Conservation (phyloP, 176 grass and related monocot species). For the Hordeum vulgare region MorexV3_pseudomolecules_assembly NC_058519.1:427334229-427334728, state of each 20-base stretch:
- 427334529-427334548: background rate
- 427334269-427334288: too few relatives aligned
- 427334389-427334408: background rate
- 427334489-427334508: background rate
- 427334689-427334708: background rate
- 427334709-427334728: background rate
- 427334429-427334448: conserved; percentile 4
- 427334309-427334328: too few relatives aligned
- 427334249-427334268: too few relatives aligned
- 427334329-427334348: too few relatives aligned
- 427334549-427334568: background rate
- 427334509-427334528: background rate
- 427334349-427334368: background rate
- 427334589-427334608: conserved; percentile 92
- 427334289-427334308: too few relatives aligned
- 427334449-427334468: background rate
- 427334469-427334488: background rate
- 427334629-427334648: conserved; percentile 86
- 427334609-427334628: conserved; percentile 87
- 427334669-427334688: conserved; percentile 74
- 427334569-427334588: conserved; percentile 29
- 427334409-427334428: background rate
- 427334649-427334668: conserved; percentile 91
- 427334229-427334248: too few relatives aligned
- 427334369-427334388: background rate